phyloP scores from a whole-genome alignment of 352 stramenopile species.

The Phytophthora sansomeana region DNA sequence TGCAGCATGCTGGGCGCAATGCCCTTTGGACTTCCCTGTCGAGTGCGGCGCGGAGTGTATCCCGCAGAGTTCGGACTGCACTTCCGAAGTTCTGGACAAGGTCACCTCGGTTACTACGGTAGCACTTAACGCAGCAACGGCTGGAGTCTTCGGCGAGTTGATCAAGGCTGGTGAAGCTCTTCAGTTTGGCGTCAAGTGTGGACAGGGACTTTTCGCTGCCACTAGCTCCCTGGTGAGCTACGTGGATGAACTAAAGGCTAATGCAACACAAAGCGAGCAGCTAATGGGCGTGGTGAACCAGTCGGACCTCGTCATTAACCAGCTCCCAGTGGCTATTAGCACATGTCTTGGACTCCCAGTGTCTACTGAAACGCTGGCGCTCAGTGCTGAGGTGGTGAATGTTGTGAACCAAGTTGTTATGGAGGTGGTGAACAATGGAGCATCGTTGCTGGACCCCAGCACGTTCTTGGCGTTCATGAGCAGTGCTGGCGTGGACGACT shows the following conservation, averaged over 20 bases:
- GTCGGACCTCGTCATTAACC: conserved; percentile 32
- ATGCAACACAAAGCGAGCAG: conserved; percentile 37
- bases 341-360: conserved; percentile 55
- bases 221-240: conserved; percentile 47
- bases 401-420: conserved; percentile 41
- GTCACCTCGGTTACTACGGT: conserved; percentile 54
- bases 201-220: conserved; percentile 27
- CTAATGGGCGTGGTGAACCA: conserved; percentile 49
- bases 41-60: conserved; percentile 78
- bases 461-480: conserved; percentile 40
- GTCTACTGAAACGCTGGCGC: conserved; percentile 21
- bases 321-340: conserved; percentile 45
- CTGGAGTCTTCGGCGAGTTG: conserved; percentile 62
- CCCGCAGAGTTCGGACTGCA: conserved; percentile 66
- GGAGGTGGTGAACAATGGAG: conserved; percentile 38
- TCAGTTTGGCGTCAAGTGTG: conserved; percentile 55
- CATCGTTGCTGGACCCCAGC: conserved; percentile 23
- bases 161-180: conserved; percentile 44
- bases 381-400: conserved; percentile 34
- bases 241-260: conserved; percentile 41
- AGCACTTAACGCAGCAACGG: conserved; percentile 52
- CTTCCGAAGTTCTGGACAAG: conserved; percentile 52
- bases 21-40: conserved; percentile 71
- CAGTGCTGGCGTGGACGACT: conserved; percentile 26
- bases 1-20: conserved; percentile 68